Evolutionary conservation across 2,329 filamentous ascomycete genomes (phyloP).

Genomic region (Exserohilum rostratum): DNA sequence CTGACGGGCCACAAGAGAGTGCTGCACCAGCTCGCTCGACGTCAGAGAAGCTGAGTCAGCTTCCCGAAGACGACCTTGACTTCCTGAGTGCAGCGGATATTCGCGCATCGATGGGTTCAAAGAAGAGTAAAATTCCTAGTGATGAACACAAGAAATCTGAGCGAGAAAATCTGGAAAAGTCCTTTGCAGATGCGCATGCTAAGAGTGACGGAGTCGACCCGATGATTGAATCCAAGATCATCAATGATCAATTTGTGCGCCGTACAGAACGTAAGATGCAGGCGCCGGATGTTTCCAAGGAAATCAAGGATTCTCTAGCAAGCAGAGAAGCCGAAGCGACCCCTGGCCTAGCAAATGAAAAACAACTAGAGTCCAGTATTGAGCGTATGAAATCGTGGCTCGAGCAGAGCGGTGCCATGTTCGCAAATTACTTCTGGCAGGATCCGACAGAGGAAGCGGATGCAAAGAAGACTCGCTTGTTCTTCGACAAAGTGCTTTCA

Average conservation of each 20-base stretch:
- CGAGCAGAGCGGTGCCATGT: conserved; percentile 29
- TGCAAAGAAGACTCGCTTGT: conserved; percentile 25
- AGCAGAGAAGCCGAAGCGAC: background rate
- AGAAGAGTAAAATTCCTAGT: conserved; percentile 11
- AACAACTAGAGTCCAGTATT: conserved; percentile 30
- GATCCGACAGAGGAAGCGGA: conserved; percentile 37
- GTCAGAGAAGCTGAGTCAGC: conserved; percentile 37
- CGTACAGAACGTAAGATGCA: conserved; percentile 30
- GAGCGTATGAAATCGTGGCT: conserved; percentile 41
- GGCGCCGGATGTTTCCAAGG: conserved; percentile 9
- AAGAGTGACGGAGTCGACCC: conserved; percentile 23
- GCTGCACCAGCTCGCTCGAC: conserved; percentile 18
- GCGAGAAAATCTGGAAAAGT: conserved; percentile 36
- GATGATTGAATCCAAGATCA: conserved; percentile 30
- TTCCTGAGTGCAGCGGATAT: conserved; percentile 50
- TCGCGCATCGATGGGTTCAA: conserved; percentile 51
- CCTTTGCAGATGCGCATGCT: conserved; percentile 25
- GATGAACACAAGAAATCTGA: conserved; percentile 21
- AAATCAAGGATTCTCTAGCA: background rate
- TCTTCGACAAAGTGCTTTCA: conserved; percentile 26
- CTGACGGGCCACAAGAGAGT: background rate
- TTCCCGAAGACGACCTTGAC: conserved; percentile 50
- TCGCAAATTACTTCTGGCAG: conserved; percentile 41
- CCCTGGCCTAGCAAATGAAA: background rate
- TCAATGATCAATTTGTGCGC: conserved; percentile 40